A percentile compares a stretch with the other conserved stretches of the same genome.
Evolutionary conservation across 352 stramenopile species (phyloP).

Genomic region (Globisporangium spiculum): DNA sequence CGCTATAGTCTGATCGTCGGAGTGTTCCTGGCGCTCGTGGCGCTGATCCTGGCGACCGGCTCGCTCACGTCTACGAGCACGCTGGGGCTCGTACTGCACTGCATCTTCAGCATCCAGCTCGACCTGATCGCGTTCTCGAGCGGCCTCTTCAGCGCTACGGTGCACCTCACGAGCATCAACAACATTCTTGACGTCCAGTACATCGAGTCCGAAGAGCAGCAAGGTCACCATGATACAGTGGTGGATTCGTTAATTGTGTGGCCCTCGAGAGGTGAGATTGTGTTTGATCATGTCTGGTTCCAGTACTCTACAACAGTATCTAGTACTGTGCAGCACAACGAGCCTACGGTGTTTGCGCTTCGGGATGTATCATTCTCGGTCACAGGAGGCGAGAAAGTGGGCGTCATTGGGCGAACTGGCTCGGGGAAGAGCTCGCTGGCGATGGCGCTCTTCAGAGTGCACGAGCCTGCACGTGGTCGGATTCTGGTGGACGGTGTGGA

Average conservation of each 20-base stretch:
- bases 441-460: conserved; percentile 54
- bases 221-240: conserved; percentile 1
- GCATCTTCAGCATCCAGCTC: conserved; percentile 33
- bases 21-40: conserved; percentile 32
- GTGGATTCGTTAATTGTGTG: conserved; percentile 34
- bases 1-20: conserved; percentile 31
- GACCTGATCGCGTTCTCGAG: conserved; percentile 34
- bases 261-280: conserved; percentile 62
- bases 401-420: conserved; percentile 50
- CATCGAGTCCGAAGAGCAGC: conserved; percentile 36
- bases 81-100: conserved; percentile 31
- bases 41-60: conserved; percentile 26
- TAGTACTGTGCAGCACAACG: no score
- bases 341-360: conserved; percentile 23
- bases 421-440: conserved; percentile 59
- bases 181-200: conserved; percentile 57
- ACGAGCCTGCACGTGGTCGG: conserved; percentile 38
- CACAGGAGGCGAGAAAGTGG: conserved; percentile 42
- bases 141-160: conserved; percentile 32
- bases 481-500: conserved; percentile 90
- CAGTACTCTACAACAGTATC: conserved; percentile 40
- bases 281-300: conserved; percentile 82
- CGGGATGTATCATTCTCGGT: conserved; percentile 41
- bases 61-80: conserved; percentile 23
- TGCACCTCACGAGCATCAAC: conserved; percentile 34